phyloP scores from a whole-genome alignment of 805 yeast species.

The Monosporozyma solicola region DNA sequence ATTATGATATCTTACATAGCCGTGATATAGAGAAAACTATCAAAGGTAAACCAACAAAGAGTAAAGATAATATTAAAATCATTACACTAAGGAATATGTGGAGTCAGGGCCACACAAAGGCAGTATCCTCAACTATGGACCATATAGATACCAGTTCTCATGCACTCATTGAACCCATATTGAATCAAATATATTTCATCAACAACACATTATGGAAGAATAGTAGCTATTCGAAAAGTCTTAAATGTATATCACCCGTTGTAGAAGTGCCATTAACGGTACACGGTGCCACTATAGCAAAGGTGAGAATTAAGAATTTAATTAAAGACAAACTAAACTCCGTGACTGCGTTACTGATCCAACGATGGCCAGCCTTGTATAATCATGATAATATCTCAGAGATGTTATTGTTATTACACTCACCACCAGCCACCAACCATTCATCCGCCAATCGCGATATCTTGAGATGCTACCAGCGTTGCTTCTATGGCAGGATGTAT shows the following conservation, averaged over 20 bases:
- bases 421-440: background rate
- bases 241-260: slow-evolving; percentile 1
- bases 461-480: background rate
- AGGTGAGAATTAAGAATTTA: slow-evolving; percentile 1
- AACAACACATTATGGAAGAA: background rate
- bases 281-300: slow-evolving; percentile 2
- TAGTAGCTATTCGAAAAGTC: background rate
- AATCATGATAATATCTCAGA: background rate
- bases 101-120: background rate
- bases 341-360: background rate
- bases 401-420: background rate
- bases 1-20: background rate
- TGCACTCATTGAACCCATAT: background rate
- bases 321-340: background rate
- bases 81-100: background rate
- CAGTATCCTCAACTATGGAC: background rate
- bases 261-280: slow-evolving; percentile 5
- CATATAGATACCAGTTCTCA: background rate
- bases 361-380: slow-evolving; percentile 1
- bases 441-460: background rate
- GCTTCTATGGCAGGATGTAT: background rate
- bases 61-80: background rate
- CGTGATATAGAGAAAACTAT: background rate
- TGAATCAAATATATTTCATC: background rate
- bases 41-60: background rate